phyloP scores from a whole-genome alignment of 1,284 basidiomycete species.

The Leccinum huronense region DNA sequence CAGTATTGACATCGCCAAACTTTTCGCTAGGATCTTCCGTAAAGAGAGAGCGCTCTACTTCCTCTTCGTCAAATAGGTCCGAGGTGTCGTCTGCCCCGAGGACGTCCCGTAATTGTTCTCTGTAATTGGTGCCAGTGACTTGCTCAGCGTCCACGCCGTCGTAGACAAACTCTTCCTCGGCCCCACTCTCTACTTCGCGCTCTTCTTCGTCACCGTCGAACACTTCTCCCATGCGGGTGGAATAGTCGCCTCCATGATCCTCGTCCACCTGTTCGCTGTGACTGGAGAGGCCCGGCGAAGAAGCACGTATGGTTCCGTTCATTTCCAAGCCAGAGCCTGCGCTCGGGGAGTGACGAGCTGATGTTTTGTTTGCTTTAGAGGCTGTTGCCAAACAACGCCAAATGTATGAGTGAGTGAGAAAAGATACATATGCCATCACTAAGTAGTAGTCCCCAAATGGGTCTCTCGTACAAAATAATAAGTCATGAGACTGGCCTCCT shows the following conservation, averaged over 20 bases:
- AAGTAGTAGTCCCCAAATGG: slow-evolving; percentile 1
- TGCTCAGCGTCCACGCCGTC: slow-evolving; percentile 61
- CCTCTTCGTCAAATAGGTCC: slow-evolving; percentile 48
- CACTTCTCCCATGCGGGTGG: slow-evolving; percentile 71
- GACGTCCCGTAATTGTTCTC: slow-evolving; percentile 69
- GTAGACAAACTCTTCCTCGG: slow-evolving; percentile 68
- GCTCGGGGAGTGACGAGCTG: neutral
- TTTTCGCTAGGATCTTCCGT: slow-evolving; percentile 36
- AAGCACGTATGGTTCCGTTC: slow-evolving; percentile 7
- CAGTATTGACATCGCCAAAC: slow-evolving; percentile 36
- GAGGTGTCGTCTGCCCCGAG: slow-evolving; percentile 63
- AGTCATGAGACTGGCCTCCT: slow-evolving; percentile 43
- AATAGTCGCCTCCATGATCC: slow-evolving; percentile 56
- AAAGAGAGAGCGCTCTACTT: slow-evolving; percentile 47
- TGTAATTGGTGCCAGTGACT: slow-evolving; percentile 48
- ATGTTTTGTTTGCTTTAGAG: slow-evolving; percentile 28
- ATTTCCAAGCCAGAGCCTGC: slow-evolving; percentile 10
- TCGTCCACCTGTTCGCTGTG: slow-evolving; percentile 36
- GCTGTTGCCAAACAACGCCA: slow-evolving; percentile 32
- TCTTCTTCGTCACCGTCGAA: slow-evolving; percentile 50
- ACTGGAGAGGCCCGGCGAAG: slow-evolving; percentile 28
- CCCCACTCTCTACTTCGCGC: slow-evolving; percentile 40
- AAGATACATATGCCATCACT: slow-evolving; percentile 3
- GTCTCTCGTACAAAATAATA: slow-evolving; percentile 13
- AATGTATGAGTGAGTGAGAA: slow-evolving; percentile 13